These are phyloP conservation scores for Chimonanthus praecox DNA, from an alignment of 164 flowering plant species.

Conservation along the genomic window DNA sequence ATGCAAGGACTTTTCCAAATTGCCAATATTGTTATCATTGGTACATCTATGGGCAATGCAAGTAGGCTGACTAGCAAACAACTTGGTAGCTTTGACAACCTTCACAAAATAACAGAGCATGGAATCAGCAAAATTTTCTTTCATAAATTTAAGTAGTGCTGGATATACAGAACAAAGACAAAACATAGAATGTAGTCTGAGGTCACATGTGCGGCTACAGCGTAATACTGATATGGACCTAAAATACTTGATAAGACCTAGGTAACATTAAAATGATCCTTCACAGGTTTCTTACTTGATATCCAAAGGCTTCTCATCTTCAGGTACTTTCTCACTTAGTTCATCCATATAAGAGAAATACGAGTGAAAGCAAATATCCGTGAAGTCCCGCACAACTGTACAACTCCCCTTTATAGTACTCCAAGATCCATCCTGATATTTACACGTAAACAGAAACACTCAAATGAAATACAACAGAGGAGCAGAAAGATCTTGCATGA, in stretches of 20 bases:
- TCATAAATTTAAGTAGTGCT: neutral
- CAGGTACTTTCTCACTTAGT: slow-evolving; percentile 43
- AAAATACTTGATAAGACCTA: neutral
- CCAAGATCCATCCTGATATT: slow-evolving; percentile 68
- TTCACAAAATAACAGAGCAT: slow-evolving; percentile 15
- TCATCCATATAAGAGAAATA: slow-evolving; percentile 96
- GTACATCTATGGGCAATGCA: slow-evolving; percentile 55
- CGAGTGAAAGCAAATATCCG: slow-evolving; percentile 89
- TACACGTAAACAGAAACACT: neutral
- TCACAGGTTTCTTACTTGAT: slow-evolving; percentile 38
- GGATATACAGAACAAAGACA: too few relatives aligned
- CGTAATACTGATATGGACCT: neutral
- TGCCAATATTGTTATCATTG: slow-evolving; percentile 53
- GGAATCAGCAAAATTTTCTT: neutral
- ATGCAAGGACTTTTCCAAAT: slow-evolving; percentile 89
- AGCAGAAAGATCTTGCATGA: neutral
- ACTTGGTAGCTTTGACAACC: slow-evolving; percentile 60
- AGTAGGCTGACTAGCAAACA: slow-evolving; percentile 56
- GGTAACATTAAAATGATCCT: neutral
- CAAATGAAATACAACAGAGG: neutral
- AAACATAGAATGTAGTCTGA: too few relatives aligned
- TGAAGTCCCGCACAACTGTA: slow-evolving; percentile 70
- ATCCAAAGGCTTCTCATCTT: slow-evolving; percentile 53
- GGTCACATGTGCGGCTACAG: too few relatives aligned
- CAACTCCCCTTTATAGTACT: slow-evolving; percentile 67